Evolutionary conservation across 2,329 filamentous ascomycete species (phyloP), one percentile per base, ranked within the genome.

Genomic region (Microsporum ferrugineum): DNA sequence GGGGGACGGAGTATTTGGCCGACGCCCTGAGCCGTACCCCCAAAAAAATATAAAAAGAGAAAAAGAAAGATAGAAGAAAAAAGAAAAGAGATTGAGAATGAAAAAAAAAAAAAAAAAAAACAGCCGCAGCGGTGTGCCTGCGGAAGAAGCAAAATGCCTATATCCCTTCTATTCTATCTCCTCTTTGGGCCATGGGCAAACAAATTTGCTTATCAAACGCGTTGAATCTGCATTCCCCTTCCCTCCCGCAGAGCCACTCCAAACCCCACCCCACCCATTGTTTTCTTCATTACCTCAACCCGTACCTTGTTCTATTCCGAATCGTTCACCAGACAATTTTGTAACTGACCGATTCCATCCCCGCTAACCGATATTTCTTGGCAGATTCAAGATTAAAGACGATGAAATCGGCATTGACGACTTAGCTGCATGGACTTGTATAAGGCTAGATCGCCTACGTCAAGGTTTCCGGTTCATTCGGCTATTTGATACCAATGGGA

Each of bases 371-470:
- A 55, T 49, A 55, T 47, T 38, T 31, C 38, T 41, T 33, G 60
- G 55, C 63, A 86, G 84, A 66, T 89, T 97, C 78, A 90, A 95
- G 68, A 80, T 97, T 66, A 88, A 91, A 73, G 89, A 97, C 71
- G 88, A 95, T 66, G 88, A 92, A 72, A 83, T 91, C 66, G 85
- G 86, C 2, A 81, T 82, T 64, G 91, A 97, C 69, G 82, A 87
- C 62, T 74, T 96, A 61, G 87, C 90, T 8, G 90, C 88, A 2
- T 97, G 94, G 94, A 85, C 88, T 1, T 96, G 91, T 69, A 86
- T 95, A 67, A 82, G 91, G 43, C 82, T 97, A 27, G 91, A 96
- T 74, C 82, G 91, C 5, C 73, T 96, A 62, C 84, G 84, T 63
- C 77, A 82, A 38, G 92, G 94, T 0, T 88, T 88, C 66, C 80